These are phyloP conservation scores for Erysimum cheiri DNA, from an alignment of 441 rosid species.

Conservation along the genomic window DNA sequence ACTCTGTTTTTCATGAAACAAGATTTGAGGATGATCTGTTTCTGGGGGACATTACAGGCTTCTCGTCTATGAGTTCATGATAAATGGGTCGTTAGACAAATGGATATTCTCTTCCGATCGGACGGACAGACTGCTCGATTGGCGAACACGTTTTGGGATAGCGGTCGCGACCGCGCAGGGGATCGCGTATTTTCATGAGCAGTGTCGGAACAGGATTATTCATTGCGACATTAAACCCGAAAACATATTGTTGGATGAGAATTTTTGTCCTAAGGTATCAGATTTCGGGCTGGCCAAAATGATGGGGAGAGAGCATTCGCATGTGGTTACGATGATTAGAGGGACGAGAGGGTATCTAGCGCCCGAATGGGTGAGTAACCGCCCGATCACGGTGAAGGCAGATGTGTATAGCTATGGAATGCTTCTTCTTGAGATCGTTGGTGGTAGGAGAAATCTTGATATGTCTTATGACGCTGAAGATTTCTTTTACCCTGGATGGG, in stretches of 20 bases:
- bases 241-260: constrained; percentile 77
- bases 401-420: constrained; percentile 94
- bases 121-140: constrained; percentile 55
- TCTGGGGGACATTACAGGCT: constrained; percentile 50
- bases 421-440: constrained; percentile 92
- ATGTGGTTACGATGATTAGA: constrained; percentile 89
- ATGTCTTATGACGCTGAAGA: constrained; percentile 70
- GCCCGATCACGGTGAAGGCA: constrained; percentile 90
- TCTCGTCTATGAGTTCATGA: constrained; percentile 88
- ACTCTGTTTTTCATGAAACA: neutral
- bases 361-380: constrained; percentile 92
- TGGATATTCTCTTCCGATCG: constrained; percentile 77
- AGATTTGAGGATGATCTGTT: constrained; percentile 1
- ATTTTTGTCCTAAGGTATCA: constrained; percentile 82
- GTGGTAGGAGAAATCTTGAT: constrained; percentile 92
- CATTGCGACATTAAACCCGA: constrained; percentile 95
- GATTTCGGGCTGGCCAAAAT: constrained; percentile 93
- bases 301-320: constrained; percentile 93
- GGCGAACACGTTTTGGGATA: constrained; percentile 74
- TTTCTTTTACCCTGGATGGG: constrained; percentile 93
- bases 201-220: constrained; percentile 85
- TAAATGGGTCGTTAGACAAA: constrained; percentile 85
- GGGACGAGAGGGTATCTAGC: constrained; percentile 96
- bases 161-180: constrained; percentile 84
- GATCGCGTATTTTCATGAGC: constrained; percentile 90